A percentile compares a stretch with the other conserved stretches of the same genome.
Conservation (phyloP, 108 stramenopile genomes). For the Fragilaria crotonensis region DNA sequence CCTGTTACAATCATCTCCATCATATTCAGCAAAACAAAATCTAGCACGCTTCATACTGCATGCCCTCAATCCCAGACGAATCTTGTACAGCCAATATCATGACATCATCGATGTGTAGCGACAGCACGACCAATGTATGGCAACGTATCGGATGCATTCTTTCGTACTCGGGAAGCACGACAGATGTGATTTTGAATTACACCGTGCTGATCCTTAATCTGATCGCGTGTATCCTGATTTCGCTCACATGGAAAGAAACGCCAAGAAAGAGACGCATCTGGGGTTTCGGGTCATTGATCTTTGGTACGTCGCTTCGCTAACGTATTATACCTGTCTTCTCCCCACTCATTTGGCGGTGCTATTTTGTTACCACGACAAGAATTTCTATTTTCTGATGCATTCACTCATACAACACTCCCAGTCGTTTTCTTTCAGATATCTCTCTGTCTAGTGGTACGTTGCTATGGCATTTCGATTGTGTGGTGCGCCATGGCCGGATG, state of each 20-base stretch:
- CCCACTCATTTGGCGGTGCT: background rate
- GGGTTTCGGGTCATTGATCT: background rate
- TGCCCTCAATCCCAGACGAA: no score
- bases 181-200: constrained; percentile 22
- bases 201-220: constrained; percentile 11
- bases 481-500: constrained; percentile 47
- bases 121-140: no score
- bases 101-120: no score
- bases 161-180: constrained; percentile 13
- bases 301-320: background rate
- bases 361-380: background rate
- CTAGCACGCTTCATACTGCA: no score
- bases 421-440: constrained; percentile 33
- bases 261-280: background rate
- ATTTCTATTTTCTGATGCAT: background rate
- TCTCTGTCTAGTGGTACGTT: constrained; percentile 37
- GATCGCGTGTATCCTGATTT: background rate
- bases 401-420: background rate
- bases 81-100: no score
- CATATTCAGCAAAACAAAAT: no score
- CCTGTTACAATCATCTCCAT: no score
- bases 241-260: background rate
- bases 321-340: background rate
- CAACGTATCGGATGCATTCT: constrained; percentile 18
- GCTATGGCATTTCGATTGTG: constrained; percentile 48